Base-by-base conservation (phyloP, 768 basidiomycete genomes). In the Hypsizygus marmoreus region DNA sequence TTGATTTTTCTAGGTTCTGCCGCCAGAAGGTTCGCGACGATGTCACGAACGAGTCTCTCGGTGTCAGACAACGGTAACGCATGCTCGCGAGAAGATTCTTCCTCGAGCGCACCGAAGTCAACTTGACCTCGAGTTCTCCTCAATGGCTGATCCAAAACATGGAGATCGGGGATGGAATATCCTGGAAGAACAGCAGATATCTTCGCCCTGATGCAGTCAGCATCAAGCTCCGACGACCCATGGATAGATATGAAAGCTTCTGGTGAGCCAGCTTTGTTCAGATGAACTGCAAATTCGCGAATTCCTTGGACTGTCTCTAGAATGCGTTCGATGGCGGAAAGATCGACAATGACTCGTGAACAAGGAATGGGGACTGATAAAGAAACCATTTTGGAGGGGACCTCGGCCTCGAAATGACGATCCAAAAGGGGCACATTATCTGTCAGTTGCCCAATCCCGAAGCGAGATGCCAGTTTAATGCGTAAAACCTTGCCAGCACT, bases 401-500 rank as follows among this genome's bases (percentile, higher is more conserved):
- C 56, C 5, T 29, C 48, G 4, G 71, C 74, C 35, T 75, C 69
- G 48, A 66, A 75, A 55, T 75, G 74, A n/a, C 74, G 69, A 16
- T 61, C 55, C 8, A 71, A 38, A 0, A 53, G 28, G 2, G 74
- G 66, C 2, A 65, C 56, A 4, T 44, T 49, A 43, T 76, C 73
- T 25, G 64, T 55, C 34, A 73, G 58, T 48, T 56, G 44, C 11
- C 65, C 66, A 7, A 77, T 55, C 4, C 63, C 67, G n/a, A 76
- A 62, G 0, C 76, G 70, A 35, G 64, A 64, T 20, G 71, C 62
- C 24, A 76, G 59, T 39, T 69, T 69, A 55, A 75, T 74, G 9
- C 75, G 68, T 9, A 75, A 61, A n/a, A 72, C 70, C 56, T 77
- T 76, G 35, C 75, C 75, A 22, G 73, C 71, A 37, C 64, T 71